Percentiles rank a stretch among this genome's conserved stretches.
Evolutionary conservation across 148 eudicot genomes (phyloP).

Genomic region (Silene uniflora): DNA sequence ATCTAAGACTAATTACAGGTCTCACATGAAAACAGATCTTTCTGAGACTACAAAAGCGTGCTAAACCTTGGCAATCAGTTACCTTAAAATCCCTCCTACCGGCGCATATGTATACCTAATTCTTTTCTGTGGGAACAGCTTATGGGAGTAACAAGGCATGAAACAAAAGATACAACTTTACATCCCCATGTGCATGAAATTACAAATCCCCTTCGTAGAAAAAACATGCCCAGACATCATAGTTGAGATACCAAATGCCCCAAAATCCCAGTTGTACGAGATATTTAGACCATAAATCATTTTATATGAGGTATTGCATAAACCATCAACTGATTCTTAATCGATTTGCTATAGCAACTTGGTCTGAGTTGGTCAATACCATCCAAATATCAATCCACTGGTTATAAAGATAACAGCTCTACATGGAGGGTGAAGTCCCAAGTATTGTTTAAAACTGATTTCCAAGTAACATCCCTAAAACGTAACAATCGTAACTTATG

Average conservation of each 20-base stretch:
- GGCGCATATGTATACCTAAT: background rate
- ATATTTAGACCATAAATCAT: no score
- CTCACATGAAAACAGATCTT: no score
- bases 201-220: background rate
- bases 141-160: background rate
- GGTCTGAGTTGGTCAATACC: conserved; percentile 4
- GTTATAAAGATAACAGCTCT: background rate
- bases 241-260: no score
- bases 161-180: background rate
- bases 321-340: background rate
- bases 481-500: background rate
- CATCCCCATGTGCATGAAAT: background rate
- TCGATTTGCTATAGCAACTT: background rate
- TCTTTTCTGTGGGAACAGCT: background rate
- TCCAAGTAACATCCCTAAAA: background rate
- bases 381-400: background rate
- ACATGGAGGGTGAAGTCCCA: background rate
- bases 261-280: background rate
- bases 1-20: background rate
- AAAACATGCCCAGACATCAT: background rate
- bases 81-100: background rate
- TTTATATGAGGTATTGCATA: background rate
- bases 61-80: background rate
- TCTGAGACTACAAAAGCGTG: no score
- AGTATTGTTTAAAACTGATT: background rate